Conservation (phyloP, 257 asterid genomes). For the Solanum chmielewskii region DNA sequence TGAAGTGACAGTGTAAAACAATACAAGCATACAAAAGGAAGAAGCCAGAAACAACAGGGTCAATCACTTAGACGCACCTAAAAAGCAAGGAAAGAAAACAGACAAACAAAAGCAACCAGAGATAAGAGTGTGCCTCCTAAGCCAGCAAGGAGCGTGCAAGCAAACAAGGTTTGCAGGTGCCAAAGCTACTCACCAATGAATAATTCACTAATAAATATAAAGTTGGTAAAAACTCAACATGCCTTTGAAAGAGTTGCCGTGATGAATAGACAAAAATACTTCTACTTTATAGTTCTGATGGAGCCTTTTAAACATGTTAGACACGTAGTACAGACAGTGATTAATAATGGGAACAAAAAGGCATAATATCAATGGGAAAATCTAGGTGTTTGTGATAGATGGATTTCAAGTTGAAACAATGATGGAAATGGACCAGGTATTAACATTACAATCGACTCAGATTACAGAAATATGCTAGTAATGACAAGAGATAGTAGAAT, state of each 20-base stretch:
- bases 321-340: background rate
- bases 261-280: background rate
- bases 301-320: background rate
- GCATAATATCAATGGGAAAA: background rate
- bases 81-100: background rate
- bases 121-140: background rate
- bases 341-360: background rate
- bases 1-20: background rate
- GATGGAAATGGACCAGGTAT: background rate
- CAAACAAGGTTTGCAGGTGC: background rate
- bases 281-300: background rate
- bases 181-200: background rate
- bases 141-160: background rate
- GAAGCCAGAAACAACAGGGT: background rate
- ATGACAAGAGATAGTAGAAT: background rate
- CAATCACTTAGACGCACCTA: background rate
- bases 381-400: background rate
- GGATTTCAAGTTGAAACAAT: background rate
- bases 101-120: background rate
- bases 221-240: background rate
- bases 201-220: background rate
- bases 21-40: background rate
- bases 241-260: background rate
- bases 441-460: background rate
- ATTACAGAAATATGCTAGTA: background rate